phyloP scores from a whole-genome alignment of 768 basidiomycete species.

The Dentipellis sp. region DNA sequence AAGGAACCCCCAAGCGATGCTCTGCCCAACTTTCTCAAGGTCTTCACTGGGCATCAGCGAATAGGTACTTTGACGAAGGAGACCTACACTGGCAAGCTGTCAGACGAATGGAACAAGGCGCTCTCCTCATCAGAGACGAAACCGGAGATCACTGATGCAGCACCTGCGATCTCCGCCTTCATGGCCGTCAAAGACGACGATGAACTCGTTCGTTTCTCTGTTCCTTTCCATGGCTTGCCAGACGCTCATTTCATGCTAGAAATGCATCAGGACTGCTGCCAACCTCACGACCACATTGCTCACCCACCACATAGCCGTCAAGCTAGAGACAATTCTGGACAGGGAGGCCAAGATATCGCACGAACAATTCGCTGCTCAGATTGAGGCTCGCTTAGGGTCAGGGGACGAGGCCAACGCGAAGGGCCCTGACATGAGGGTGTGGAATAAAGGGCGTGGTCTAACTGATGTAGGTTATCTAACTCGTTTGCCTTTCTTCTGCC shows the following conservation, averaged over 20 bases:
- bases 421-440: constrained; percentile 88
- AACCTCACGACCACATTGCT: constrained; percentile 80
- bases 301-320: constrained; percentile 76
- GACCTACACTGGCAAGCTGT: constrained; percentile 73
- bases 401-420: constrained; percentile 70
- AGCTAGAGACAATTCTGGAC: constrained; percentile 86
- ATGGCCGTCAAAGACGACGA: constrained; percentile 89
- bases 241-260: constrained; percentile 34
- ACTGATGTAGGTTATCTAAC: constrained; percentile 49
- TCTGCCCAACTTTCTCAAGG: constrained; percentile 54
- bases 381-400: constrained; percentile 83
- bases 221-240: neutral
- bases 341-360: constrained; percentile 87
- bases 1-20: constrained; percentile 75
- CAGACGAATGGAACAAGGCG: constrained; percentile 76
- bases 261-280: constrained; percentile 66
- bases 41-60: constrained; percentile 50
- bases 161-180: constrained; percentile 61
- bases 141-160: constrained; percentile 64
- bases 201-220: constrained; percentile 57
- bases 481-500: neutral
- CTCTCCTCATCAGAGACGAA: constrained; percentile 44
- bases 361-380: constrained; percentile 73
- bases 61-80: constrained; percentile 81
- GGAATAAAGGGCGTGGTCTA: constrained; percentile 69